Evolutionary conservation across 805 yeast species (phyloP).

Genomic region (Torulaspora quercuum): DNA sequence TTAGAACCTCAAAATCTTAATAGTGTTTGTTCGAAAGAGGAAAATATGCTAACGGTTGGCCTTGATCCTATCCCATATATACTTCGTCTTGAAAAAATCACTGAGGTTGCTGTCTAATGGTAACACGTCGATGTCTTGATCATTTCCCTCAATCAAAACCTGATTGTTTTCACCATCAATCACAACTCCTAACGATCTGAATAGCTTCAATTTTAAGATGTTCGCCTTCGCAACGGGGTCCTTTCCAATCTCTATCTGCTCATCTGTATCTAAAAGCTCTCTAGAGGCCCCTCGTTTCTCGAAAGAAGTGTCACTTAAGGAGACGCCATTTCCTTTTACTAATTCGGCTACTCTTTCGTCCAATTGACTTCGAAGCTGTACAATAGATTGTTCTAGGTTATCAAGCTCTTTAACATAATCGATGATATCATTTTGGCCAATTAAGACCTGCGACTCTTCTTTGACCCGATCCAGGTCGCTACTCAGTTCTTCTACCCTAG

Average conservation of each 20-base stretch:
- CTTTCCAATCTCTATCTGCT: conserved; percentile 11
- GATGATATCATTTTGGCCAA: conserved; percentile 17
- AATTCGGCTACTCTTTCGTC: conserved; percentile 22
- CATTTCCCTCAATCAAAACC: conserved; percentile 49
- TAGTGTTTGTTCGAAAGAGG: too few relatives aligned
- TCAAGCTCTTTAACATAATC: conserved; percentile 29
- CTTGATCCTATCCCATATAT: conserved; percentile 67
- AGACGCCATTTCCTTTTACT: conserved; percentile 11
- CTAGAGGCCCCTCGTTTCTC: conserved; percentile 1
- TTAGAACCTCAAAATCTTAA: too few relatives aligned
- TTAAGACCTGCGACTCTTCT: conserved; percentile 18
- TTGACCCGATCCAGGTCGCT: conserved; percentile 15
- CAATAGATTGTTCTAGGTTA: conserved; percentile 22
- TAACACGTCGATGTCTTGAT: conserved; percentile 47
- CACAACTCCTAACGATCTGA: conserved; percentile 56
- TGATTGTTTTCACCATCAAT: conserved; percentile 43
- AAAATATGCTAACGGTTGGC: not conserved
- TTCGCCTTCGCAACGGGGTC: conserved; percentile 27
- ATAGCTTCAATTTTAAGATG: conserved; percentile 54
- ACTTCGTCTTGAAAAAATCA: conserved; percentile 67
- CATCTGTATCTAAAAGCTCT: conserved; percentile 13
- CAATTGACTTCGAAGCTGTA: conserved; percentile 20
- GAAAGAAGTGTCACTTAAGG: not conserved
- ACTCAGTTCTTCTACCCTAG: conserved; percentile 11
- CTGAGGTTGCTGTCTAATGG: conserved; percentile 53